These are phyloP conservation scores for Diddensiella santjacobensis DNA, from an alignment of 805 yeast genomes.

Conservation along the genomic window DNA sequence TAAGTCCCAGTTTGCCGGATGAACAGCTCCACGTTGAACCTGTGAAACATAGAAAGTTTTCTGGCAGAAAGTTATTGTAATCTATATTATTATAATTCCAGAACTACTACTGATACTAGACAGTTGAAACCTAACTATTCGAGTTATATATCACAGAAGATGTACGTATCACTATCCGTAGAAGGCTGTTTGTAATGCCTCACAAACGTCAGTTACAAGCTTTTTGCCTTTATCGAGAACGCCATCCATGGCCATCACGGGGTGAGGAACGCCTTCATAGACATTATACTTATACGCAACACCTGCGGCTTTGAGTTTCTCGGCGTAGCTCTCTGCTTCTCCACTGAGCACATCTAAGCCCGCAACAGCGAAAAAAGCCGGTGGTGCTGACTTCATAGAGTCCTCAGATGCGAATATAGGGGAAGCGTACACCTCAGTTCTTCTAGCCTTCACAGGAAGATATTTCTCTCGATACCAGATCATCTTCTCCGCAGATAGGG, in stretches of 20 bases:
- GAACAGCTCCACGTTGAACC: too few species aligned
- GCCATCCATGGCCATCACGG: slow-evolving; percentile 47
- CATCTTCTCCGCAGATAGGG: slow-evolving; percentile 46
- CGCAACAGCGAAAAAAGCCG: slow-evolving; percentile 36
- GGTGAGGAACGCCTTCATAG: slow-evolving; percentile 45
- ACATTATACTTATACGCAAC: slow-evolving; percentile 24
- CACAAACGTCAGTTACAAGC: slow-evolving; percentile 15
- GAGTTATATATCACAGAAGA: background rate
- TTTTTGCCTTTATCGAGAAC: slow-evolving; percentile 25
- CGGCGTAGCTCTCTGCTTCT: slow-evolving; percentile 43
- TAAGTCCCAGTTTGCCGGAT: slow-evolving; percentile 31
- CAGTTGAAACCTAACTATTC: slow-evolving; percentile 18
- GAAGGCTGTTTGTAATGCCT: slow-evolving; percentile 10
- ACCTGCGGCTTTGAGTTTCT: slow-evolving; percentile 39
- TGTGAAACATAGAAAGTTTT: too few species aligned
- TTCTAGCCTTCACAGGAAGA: slow-evolving; percentile 36
- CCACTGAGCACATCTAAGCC: slow-evolving; percentile 43
- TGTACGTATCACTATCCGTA: background rate
- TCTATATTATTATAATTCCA: too few species aligned
- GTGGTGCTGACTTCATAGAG: slow-evolving; percentile 34
- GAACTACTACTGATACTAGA: slow-evolving; percentile 24
- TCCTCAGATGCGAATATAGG: slow-evolving; percentile 42
- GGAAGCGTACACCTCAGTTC: slow-evolving; percentile 37
- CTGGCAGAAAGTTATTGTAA: too few species aligned
- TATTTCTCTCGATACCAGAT: slow-evolving; percentile 45